phyloP scores from a whole-genome alignment of 495 filamentous ascomycete species.

The Xylaria longipes region DNA sequence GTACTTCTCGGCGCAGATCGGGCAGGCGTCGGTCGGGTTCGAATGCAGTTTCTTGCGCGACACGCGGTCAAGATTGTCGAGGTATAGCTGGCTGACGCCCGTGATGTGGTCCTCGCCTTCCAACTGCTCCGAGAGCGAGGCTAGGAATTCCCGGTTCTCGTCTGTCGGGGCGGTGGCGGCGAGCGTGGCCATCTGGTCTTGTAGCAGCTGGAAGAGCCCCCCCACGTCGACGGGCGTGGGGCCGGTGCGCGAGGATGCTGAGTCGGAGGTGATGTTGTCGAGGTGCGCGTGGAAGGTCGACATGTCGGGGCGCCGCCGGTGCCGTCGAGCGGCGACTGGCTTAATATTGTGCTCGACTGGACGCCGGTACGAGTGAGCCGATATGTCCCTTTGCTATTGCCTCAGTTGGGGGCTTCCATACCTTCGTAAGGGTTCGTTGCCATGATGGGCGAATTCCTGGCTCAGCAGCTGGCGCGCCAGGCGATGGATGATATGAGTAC shows the following conservation, averaged over 20 bases:
- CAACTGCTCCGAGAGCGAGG: constrained; percentile 46
- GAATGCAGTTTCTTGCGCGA: constrained; percentile 63
- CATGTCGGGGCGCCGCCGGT: constrained; percentile 77
- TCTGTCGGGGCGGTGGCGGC: constrained; percentile 55
- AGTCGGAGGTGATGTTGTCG: constrained; percentile 60
- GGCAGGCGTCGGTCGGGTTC: constrained; percentile 72
- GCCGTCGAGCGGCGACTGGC: constrained; percentile 44
- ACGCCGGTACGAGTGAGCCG: constrained; percentile 15
- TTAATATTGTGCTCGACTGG: constrained; percentile 88
- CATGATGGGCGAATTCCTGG: constrained; percentile 39
- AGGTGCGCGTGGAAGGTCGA: constrained; percentile 86
- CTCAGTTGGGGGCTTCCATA: constrained; percentile 26
- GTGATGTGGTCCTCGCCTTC: constrained; percentile 65
- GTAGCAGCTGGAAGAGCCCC: constrained; percentile 62
- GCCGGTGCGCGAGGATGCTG: constrained; percentile 57
- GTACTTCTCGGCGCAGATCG: constrained; percentile 85
- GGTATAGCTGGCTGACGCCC: constrained; percentile 80
- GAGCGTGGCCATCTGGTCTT: constrained; percentile 56
- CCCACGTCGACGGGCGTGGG: constrained; percentile 76
- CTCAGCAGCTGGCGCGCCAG: not conserved
- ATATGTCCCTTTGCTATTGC: not conserved
- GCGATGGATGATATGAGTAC: not conserved
- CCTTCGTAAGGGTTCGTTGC: constrained; percentile 55
- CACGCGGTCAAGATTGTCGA: constrained; percentile 83
- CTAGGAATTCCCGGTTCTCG: constrained; percentile 66